Evolutionary conservation across 1,284 basidiomycete genomes (phyloP).

Genomic region (Chiua sp.): DNA sequence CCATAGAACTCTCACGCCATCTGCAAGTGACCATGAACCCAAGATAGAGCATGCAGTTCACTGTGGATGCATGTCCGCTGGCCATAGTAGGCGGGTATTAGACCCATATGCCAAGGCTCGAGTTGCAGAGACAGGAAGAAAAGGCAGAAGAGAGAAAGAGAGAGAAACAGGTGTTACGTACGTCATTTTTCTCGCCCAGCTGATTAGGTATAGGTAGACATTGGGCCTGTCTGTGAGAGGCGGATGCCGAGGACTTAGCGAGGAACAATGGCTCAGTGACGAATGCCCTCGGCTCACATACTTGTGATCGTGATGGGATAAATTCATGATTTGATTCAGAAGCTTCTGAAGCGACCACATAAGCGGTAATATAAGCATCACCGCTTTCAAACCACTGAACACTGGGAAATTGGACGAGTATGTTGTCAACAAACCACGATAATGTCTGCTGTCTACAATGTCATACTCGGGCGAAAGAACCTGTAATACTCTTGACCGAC

Average conservation of each 20-base stretch:
- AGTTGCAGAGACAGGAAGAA: constrained; percentile 17
- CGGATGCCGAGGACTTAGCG: not conserved
- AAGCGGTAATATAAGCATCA: too few species aligned
- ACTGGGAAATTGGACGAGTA: too few species aligned
- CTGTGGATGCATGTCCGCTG: constrained; percentile 62
- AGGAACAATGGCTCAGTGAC: too few species aligned
- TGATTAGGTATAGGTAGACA: constrained; percentile 15
- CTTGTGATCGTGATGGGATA: not conserved
- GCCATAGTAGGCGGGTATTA: constrained; percentile 48
- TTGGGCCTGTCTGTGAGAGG: not conserved
- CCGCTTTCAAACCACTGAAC: too few species aligned
- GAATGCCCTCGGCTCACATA: too few species aligned
- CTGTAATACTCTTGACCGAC: too few species aligned
- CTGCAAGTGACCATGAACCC: constrained; percentile 65
- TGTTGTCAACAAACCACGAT: too few species aligned
- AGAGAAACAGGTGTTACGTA: constrained; percentile 54
- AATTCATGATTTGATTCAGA: not conserved
- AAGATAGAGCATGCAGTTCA: constrained; percentile 63
- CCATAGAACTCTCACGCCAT: constrained; percentile 63
- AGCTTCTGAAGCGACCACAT: too few species aligned
- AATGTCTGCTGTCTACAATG: too few species aligned
- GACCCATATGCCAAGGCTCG: constrained; percentile 53
- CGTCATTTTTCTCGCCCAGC: constrained; percentile 49
- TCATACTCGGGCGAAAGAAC: too few species aligned
- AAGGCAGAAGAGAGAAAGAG: constrained; percentile 30